Percentiles rank a stretch among this genome's conserved stretches.
Evolutionary conservation across 2,329 filamentous ascomycete genomes (phyloP).

Genomic region (Pleoardoris graminearum): DNA sequence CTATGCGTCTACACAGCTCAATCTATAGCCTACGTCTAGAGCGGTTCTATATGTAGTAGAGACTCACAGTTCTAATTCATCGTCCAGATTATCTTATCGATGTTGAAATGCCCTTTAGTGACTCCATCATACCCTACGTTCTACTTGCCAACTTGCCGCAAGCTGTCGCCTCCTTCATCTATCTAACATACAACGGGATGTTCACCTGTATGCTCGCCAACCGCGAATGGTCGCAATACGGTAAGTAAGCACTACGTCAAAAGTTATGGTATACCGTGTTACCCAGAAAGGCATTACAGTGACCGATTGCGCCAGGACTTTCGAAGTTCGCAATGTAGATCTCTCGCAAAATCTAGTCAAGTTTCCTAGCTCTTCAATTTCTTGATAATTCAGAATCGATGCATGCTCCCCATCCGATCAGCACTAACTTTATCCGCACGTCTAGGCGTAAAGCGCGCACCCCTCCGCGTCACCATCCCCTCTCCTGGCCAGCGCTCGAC

Average conservation of each 20-base stretch:
- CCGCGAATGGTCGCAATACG: conserved; percentile 51
- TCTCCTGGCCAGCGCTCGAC: conserved; percentile 4
- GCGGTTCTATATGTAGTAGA: no score
- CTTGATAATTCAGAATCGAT: no score
- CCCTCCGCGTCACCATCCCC: conserved; percentile 5
- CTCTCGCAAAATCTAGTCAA: no score
- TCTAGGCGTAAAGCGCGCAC: conserved; percentile 4
- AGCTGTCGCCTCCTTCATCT: conserved; percentile 50
- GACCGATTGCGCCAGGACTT: no score
- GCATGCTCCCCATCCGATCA: no score
- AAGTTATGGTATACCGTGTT: conserved; percentile 21
- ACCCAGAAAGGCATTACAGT: conserved; percentile 35
- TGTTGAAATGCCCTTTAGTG: not conserved
- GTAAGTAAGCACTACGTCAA: conserved; percentile 26
- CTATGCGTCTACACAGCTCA: no score
- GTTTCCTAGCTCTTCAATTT: no score
- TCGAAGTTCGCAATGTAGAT: no score
- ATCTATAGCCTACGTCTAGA: no score
- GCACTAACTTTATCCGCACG: no score
- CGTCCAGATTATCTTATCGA: conserved; percentile 10
- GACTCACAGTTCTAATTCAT: no score
- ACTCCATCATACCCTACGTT: conserved; percentile 16
- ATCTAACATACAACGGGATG: conserved; percentile 52
- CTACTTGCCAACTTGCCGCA: conserved; percentile 55
- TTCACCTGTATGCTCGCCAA: conserved; percentile 53